Evolutionary conservation across 2,329 filamentous ascomycete species (phyloP), one percentile per base, ranked within the genome.

Genomic region (Juglanconis juglandina): DNA sequence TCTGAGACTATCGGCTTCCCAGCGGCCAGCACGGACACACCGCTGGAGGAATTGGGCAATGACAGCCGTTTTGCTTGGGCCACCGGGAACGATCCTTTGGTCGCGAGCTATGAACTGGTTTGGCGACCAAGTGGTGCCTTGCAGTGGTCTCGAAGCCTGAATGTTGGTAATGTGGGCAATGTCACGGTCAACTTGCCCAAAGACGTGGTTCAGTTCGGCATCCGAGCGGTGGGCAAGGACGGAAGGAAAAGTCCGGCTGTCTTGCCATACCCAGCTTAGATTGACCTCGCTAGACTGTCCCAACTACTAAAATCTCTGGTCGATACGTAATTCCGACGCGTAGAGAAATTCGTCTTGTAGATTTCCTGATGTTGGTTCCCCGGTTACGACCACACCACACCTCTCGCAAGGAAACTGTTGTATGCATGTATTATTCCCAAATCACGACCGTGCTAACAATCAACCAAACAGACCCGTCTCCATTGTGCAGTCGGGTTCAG

Each of bases 181-280:
- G 78, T 75, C 4, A 80, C 75, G 5, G 69, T 86, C 14, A 68
- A 75, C 1, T 67, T 85, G 63, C 81, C 77, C 58, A 85, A 85
- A 70, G 83, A 87, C 63, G 83, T 84, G 70, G 79, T 82, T 11
- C 77, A 83, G 32, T 84, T 86, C 70, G 83, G 84, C 0, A 74
- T 86, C 0, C 72, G 83, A 63, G 75, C 80, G 24, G 79, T 82
- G 4, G 79, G 79, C 0, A 73, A 65, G 61, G 78, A 81, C 68
- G 81, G 81, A n/a, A 78, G 76, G 59, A 81, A 76, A 70, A 80
- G 77, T 67, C 67, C 58, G 39, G 58, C 58, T 13, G 58, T 59
- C 11, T 32, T 55, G 44, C 58, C 66, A 5, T 67, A 66, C 55
- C 66, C 66, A 14, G 58, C 41, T 13, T 55, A 41, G 33, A 24